These are phyloP conservation scores for Hanseniaspora thailandica DNA, from an alignment of 805 yeast species.

Conservation along the genomic window DNA sequence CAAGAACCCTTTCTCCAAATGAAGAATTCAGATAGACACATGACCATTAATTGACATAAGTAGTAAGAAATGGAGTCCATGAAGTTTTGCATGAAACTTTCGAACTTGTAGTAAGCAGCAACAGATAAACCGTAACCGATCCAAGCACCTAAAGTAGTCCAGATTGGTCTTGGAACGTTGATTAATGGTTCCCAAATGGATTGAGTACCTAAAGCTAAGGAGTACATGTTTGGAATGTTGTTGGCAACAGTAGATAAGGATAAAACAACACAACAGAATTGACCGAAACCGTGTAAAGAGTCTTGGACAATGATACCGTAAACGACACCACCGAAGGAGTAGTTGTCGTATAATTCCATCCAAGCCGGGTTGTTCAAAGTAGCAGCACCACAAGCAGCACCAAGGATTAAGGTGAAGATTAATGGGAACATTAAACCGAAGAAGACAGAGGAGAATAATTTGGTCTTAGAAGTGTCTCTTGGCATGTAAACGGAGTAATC, in stretches of 20 bases:
- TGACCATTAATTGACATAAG: constrained; percentile 71
- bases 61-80: constrained; percentile 88
- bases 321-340: constrained; percentile 69
- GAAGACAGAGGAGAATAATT: constrained; percentile 52
- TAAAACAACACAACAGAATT: constrained; percentile 72
- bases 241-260: constrained; percentile 80
- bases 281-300: constrained; percentile 79
- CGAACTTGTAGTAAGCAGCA: constrained; percentile 72
- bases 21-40: constrained; percentile 68
- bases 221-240: constrained; percentile 87
- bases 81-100: constrained; percentile 64
- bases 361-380: constrained; percentile 37
- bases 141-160: constrained; percentile 69
- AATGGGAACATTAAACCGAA: constrained; percentile 57
- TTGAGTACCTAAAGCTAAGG: constrained; percentile 76
- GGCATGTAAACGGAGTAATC: constrained; percentile 87
- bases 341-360: constrained; percentile 37
- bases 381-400: constrained; percentile 79
- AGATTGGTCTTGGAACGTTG: constrained; percentile 64
- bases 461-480: constrained; percentile 43
- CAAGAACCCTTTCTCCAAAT: constrained; percentile 53
- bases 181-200: constrained; percentile 64
- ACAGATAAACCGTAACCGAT: constrained; percentile 74
- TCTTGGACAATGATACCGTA: constrained; percentile 65
- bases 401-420: constrained; percentile 59